phyloP scores from a whole-genome alignment of 129 eudicot species.

The Apium graveolens region DNA sequence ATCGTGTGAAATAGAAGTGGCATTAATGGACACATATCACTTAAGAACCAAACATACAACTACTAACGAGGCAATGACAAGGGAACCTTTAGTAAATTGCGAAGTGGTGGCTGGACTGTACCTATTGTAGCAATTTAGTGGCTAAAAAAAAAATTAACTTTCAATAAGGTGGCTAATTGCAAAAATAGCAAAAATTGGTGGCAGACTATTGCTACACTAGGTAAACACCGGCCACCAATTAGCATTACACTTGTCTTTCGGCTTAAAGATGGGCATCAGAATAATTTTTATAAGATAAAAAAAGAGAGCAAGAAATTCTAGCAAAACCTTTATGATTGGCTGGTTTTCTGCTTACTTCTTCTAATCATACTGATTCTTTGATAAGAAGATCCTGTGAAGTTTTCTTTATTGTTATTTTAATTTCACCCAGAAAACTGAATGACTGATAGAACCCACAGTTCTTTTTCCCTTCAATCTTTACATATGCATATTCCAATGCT shows the following conservation, averaged over 20 bases:
- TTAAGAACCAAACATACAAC: not conserved
- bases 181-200: not conserved
- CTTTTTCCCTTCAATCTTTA: not conserved
- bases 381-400: not conserved
- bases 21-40: not conserved
- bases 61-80: not conserved
- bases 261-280: not conserved
- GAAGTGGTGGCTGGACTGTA: not conserved
- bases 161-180: not conserved
- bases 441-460: not conserved
- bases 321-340: not conserved
- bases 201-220: not conserved
- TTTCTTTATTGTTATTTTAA: not conserved
- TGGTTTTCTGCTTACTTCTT: not conserved
- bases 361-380: not conserved
- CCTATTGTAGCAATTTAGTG: not conserved
- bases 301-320: not conserved
- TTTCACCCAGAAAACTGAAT: not conserved
- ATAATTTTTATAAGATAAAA: not conserved
- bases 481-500: not conserved
- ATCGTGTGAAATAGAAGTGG: not conserved
- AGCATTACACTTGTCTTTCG: not conserved
- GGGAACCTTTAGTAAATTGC: not conserved
- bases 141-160: not conserved
- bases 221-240: not conserved